These are phyloP conservation scores for Lentinula guzmanii DNA, from an alignment of 768 basidiomycete genomes.

Conservation along the genomic window DNA sequence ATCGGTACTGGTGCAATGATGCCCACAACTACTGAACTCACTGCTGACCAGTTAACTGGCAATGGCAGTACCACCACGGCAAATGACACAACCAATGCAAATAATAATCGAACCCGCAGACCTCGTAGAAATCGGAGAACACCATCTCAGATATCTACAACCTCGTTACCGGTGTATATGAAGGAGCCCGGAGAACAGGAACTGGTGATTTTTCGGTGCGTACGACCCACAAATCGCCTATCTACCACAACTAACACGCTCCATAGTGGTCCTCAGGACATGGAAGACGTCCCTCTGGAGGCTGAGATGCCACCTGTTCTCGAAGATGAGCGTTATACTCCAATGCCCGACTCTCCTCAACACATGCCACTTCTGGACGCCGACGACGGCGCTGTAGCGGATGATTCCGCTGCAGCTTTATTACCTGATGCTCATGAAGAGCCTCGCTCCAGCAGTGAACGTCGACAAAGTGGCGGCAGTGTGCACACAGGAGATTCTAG, in stretches of 20 bases:
- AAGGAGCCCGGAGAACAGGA: constrained; percentile 84
- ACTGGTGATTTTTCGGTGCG: constrained; percentile 58
- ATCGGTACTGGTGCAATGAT: constrained; percentile 9
- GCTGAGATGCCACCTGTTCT: constrained; percentile 29
- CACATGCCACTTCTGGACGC: constrained; percentile 37
- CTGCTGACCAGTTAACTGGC: constrained; percentile 55
- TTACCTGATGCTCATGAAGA: constrained; percentile 11
- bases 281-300: constrained; percentile 47
- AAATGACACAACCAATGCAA: constrained; percentile 15
- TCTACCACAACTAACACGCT: background rate
- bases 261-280: constrained; percentile 43
- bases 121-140: constrained; percentile 50
- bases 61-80: constrained; percentile 25
- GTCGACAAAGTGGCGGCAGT: constrained; percentile 23
- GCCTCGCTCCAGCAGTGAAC: background rate
- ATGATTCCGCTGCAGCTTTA: background rate
- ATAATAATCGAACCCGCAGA: constrained; percentile 28
- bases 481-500: constrained; percentile 21
- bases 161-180: constrained; percentile 71
- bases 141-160: constrained; percentile 76
- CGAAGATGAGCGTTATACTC: constrained; percentile 33
- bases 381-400: constrained; percentile 10
- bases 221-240: background rate
- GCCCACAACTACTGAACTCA: constrained; percentile 30
- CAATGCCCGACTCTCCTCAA: constrained; percentile 32